phyloP scores from a whole-genome alignment of 208 protist species.

The Trypanosoma avium region DNA sequence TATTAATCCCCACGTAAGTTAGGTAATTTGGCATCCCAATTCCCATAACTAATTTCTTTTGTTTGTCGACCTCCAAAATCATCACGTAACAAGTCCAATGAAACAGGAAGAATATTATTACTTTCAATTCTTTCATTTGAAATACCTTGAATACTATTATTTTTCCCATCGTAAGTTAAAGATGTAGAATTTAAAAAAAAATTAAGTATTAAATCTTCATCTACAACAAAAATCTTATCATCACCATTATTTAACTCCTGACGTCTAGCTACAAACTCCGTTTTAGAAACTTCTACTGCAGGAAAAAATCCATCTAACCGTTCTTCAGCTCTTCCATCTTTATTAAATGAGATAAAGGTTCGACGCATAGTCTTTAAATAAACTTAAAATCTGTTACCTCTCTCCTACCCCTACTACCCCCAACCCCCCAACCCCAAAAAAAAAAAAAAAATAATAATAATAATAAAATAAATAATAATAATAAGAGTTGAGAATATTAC shows the following conservation, averaged over 20 bases:
- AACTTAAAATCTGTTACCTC: not conserved
- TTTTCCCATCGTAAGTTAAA: conserved; percentile 23
- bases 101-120: conserved; percentile 5
- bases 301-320: conserved; percentile 11
- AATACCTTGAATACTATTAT: conserved; percentile 3
- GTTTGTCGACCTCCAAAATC: conserved; percentile 21
- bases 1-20: conserved; percentile 11
- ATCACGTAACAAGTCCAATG: conserved; percentile 21
- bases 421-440: not conserved
- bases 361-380: conserved; percentile 18
- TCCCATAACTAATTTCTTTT: conserved; percentile 9
- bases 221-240: conserved; percentile 21
- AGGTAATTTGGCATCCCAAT: conserved; percentile 21
- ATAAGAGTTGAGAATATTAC: too few relatives aligned
- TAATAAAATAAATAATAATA: not conserved
- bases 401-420: too few relatives aligned
- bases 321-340: conserved; percentile 25
- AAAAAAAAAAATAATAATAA: not conserved
- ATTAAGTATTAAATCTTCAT: conserved; percentile 24
- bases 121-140: not conserved
- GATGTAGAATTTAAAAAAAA: conserved; percentile 8
- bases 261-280: conserved; percentile 18
- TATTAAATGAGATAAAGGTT: conserved; percentile 28
- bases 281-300: conserved; percentile 1
- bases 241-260: conserved; percentile 13